Conservation (phyloP, 2,329 filamentous ascomycete genomes). For the Claviceps pazoutovae region DNA sequence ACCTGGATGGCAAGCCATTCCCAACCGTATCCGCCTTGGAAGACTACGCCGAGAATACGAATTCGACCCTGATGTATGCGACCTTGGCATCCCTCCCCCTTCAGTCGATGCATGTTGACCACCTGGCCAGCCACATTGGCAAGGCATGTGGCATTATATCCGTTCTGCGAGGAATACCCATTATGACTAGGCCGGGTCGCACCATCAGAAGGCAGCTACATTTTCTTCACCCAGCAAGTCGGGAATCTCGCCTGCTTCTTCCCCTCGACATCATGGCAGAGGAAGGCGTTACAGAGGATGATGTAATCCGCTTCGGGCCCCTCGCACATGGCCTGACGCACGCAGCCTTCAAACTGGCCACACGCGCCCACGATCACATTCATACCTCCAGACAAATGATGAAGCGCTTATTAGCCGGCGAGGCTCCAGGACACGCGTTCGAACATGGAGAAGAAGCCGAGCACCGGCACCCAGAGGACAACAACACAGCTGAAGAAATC, state of each 20-base stretch:
- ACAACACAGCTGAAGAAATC: conserved; percentile 26
- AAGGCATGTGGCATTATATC: conserved; percentile 85
- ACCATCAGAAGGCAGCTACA: conserved; percentile 29
- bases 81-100: conserved; percentile 69
- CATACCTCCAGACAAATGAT: conserved; percentile 92
- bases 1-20: conserved; percentile 75
- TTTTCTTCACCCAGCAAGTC: conserved; percentile 21
- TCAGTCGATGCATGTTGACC: conserved; percentile 72
- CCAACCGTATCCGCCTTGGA: conserved; percentile 60
- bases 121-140: conserved; percentile 87
- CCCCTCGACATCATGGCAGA: conserved; percentile 86
- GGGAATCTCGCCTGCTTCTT: conserved; percentile 51
- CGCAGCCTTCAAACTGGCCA: conserved; percentile 83
- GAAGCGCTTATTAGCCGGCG: conserved; percentile 58
- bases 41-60: conserved; percentile 86
- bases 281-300: conserved; percentile 68
- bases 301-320: conserved; percentile 69
- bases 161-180: conserved; percentile 71
- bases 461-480: conserved; percentile 32
- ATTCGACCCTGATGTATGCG: conserved; percentile 82
- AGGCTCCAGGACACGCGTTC: conserved; percentile 71
- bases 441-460: conserved; percentile 74
- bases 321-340: conserved; percentile 72
- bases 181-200: conserved; percentile 63
- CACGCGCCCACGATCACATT: conserved; percentile 85